Conservation (phyloP, 768 basidiomycete genomes). For the Imleria badia region DNA sequence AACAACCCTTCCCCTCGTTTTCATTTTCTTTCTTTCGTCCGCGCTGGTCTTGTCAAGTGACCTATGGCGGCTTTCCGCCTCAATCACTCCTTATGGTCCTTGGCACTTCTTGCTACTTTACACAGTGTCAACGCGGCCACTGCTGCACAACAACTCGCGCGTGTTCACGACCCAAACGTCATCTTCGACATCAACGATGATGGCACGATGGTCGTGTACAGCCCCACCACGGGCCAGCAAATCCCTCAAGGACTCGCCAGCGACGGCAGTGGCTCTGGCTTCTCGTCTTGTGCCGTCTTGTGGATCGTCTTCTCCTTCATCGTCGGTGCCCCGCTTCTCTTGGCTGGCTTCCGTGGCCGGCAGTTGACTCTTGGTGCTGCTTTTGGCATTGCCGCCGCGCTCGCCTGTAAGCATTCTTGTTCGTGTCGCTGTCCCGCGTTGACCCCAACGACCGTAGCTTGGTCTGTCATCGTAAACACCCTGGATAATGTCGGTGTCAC, state of each 20-base stretch:
- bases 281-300: slow-evolving; percentile 48
- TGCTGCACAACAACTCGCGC: slow-evolving; percentile 18
- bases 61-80: slow-evolving; percentile 29
- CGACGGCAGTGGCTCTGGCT: slow-evolving; percentile 57
- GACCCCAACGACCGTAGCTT: slow-evolving; percentile 35
- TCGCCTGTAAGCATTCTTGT: slow-evolving; percentile 40
- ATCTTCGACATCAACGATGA: slow-evolving; percentile 16
- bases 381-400: slow-evolving; percentile 48
- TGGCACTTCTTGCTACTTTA: slow-evolving; percentile 18
- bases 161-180: slow-evolving; percentile 31
- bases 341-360: slow-evolving; percentile 58
- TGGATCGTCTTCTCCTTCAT: slow-evolving; percentile 58
- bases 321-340: slow-evolving; percentile 52
- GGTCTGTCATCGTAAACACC: slow-evolving; percentile 63
- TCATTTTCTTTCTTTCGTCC: slow-evolving; percentile 10
- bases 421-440: neutral
- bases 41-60: slow-evolving; percentile 15
- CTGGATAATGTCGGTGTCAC: slow-evolving; percentile 46
- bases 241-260: slow-evolving; percentile 56
- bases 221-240: slow-evolving; percentile 40
- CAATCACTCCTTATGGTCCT: slow-evolving; percentile 16
- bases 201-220: slow-evolving; percentile 45
- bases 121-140: slow-evolving; percentile 8
- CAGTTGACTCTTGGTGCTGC: slow-evolving; percentile 55
- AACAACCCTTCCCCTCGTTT: slow-evolving; percentile 13